A percentile compares a stretch with the other conserved stretches of the same genome.
Evolutionary conservation across 2,329 filamentous ascomycete genomes (phyloP).

Genomic region (Graphiopsis chlorocephala): DNA sequence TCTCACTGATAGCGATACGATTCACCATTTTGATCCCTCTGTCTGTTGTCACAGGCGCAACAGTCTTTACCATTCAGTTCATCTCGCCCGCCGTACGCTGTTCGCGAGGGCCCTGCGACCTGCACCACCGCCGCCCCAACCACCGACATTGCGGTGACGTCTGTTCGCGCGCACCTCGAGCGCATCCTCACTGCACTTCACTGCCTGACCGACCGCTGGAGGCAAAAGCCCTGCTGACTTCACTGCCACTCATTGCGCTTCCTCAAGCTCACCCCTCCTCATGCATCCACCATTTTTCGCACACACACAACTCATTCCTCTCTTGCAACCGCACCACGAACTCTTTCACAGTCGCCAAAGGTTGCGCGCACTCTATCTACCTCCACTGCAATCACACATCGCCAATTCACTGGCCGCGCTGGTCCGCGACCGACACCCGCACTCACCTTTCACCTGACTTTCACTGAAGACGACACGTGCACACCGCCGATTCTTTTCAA

Average conservation of each 20-base stretch:
- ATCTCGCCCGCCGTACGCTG: neutral
- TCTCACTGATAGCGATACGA: neutral
- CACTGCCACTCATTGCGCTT: neutral
- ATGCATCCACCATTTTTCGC: neutral
- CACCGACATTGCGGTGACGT: neutral
- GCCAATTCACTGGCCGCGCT: constrained; percentile 1
- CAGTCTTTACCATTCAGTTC: constrained; percentile 5
- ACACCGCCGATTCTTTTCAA: neutral
- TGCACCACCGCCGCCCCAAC: neutral
- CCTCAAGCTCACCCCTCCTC: neutral
- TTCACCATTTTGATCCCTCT: neutral
- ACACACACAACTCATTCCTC: neutral
- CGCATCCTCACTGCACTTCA: neutral
- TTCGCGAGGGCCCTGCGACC: neutral
- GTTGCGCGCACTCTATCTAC: neutral
- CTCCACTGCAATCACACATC: neutral
- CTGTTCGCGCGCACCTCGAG: neutral
- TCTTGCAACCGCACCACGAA: neutral
- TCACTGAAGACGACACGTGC: neutral
- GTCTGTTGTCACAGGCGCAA: neutral
- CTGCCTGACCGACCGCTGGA: neutral
- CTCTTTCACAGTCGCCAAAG: neutral
- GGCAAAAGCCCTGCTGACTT: neutral
- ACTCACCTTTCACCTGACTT: neutral
- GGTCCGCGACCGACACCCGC: neutral